Base-by-base conservation (phyloP, 495 filamentous ascomycete genomes). In the Recurvomyces mirabilis region DNA sequence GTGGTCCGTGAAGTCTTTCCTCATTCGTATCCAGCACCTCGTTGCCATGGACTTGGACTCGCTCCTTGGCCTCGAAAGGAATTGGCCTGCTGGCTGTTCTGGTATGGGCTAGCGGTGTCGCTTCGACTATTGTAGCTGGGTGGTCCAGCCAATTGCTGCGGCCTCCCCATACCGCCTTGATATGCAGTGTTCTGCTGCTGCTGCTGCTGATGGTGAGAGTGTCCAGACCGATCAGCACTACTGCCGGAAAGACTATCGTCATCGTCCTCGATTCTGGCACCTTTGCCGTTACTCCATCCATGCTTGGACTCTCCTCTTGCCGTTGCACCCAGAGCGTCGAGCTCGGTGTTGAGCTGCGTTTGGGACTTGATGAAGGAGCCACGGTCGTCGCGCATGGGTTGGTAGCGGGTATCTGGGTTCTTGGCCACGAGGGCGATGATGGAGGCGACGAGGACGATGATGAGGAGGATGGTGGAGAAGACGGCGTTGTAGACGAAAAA, bases 291-390 rank as follows among this genome's bases (percentile, higher is more conserved):
- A 48, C 73, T 71, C 52, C 78, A 80, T 42, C 78, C 78, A 1
- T 66, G 65, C 65, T 87, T 89, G 51, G 68, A 61, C 47, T 89
- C 84, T 43, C 87, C 88, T 46, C 91, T 82, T 22, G 91, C 91
- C 9, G 91, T 95, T 35, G 81, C 87, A 48, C 84, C 93, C 23
- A 98, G 70, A 6, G 91, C 91, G 64, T 96, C 89, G 45, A 98
- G 70, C 59, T 98, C 91, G 2, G 82, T 91, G 18, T 73, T 84
- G 43, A 96, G 70, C 54, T 87, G 77, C n/a, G 83, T 81, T 53
- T 93, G 81, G 4, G 89, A 95, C 70, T 98, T 98, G 79, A 95
- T 95, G 66, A 96, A 95, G 2, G 88, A 94, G 34, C 84, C 84
- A 47, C 91, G 82, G 66, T 96, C 91, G 59, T 96, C 91, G 40